Evolutionary conservation across 1,284 basidiomycete genomes (phyloP), one percentile per base, ranked within the genome.

Genomic region (Rugosomyces carneus): DNA sequence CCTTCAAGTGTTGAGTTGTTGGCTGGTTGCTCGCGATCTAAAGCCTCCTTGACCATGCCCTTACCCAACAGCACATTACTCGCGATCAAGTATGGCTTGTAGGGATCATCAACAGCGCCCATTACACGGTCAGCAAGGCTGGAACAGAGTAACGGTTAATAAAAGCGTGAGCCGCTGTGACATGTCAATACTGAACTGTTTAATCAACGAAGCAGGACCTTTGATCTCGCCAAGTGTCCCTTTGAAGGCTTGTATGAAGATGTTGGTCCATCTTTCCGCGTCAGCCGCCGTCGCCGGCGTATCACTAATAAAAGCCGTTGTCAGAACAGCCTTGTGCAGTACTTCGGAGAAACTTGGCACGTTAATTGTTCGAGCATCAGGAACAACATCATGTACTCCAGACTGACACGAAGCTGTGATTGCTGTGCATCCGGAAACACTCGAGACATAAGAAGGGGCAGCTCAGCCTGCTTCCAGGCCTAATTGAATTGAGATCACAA

Each of bases 321-420:
- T 42, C 31, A 34, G 15, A 16, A 34, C 15, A 11, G 27, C 15
- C 13, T 34, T 6, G 31, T n/a, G n/a, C n/a, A n/a, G n/a, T 4
- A 34, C n/a, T n/a, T 13, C 15, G 31, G 31, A 16, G n/a, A 4
- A 34, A 15, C 31, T 5, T 34, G 3, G 26, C 37, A 51, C 49
- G 49, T 51, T 29, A 51, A 15, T 16, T 42, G 37, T 23, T 51
- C 49, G 15, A 51, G 27, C 37, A 46, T 43, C 26, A 50, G 20
- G 15, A 46, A 40, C 24, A 40, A 31, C 44, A 50, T 44, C 44
- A 50, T 46, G 15, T 44, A 47, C 31, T 50, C 44, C 7, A 47
- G 35, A n/a, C 31, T 34, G 29, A 50, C 38, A 10, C 48, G 43
- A 20, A 50, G 37, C 9, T 8, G 40, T 11, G 6, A 26, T 21